phyloP scores from a whole-genome alignment of 805 yeast species.

The Zygotorulaspora florentina region DNA sequence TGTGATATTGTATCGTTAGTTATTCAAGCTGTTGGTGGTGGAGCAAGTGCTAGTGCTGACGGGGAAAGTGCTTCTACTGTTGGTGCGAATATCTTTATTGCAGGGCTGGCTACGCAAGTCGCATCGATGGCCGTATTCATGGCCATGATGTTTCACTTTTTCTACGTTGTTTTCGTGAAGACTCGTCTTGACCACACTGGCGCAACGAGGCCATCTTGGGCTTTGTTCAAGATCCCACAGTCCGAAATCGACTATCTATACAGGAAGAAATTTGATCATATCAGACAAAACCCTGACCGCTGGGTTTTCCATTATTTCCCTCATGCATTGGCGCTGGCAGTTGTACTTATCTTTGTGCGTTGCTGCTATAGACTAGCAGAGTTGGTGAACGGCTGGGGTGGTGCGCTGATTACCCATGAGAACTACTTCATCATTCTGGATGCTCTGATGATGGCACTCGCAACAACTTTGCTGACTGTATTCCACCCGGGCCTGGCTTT shows the following conservation, averaged over 20 bases:
- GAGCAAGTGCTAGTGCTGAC: constrained; percentile 50
- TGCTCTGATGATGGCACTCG: constrained; percentile 55
- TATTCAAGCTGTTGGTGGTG: constrained; percentile 77
- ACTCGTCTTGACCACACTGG: constrained; percentile 26
- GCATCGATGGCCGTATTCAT: constrained; percentile 61
- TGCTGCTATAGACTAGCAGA: constrained; percentile 73
- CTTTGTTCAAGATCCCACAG: constrained; percentile 19
- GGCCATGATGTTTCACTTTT: constrained; percentile 45
- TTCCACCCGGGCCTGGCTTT: constrained; percentile 64
- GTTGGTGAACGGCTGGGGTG: constrained; percentile 59
- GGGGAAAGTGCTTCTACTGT: constrained; percentile 55
- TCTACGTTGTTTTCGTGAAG: constrained; percentile 37
- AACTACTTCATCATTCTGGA: constrained; percentile 56
- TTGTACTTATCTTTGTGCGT: constrained; percentile 55
- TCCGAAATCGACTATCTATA: constrained; percentile 22
- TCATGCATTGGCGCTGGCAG: constrained; percentile 43
- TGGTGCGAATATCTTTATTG: constrained; percentile 53
- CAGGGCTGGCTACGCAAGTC: constrained; percentile 76
- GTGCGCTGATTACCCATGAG: constrained; percentile 59
- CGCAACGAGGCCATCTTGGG: constrained; percentile 13
- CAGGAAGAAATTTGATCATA: constrained; percentile 24
- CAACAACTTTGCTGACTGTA: constrained; percentile 44
- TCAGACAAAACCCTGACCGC: constrained; percentile 31
- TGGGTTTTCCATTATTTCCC: constrained; percentile 43
- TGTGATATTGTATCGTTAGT: constrained; percentile 63